Evolutionary conservation across 129 eudicot species (phyloP), one percentile per base, ranked within the genome.

Genomic region (Cynara cardunculus): DNA sequence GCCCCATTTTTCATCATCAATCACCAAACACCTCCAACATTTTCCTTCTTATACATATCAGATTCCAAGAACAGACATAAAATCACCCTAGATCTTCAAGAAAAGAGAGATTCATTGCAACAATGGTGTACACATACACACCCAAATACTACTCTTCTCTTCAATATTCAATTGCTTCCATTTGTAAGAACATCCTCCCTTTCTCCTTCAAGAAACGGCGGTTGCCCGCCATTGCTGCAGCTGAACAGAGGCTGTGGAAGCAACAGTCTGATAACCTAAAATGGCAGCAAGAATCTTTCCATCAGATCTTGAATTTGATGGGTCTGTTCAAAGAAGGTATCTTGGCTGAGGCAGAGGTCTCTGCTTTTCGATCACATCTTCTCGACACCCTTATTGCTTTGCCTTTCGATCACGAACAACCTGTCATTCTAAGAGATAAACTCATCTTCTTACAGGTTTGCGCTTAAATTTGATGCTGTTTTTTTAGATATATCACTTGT

Each of bases 271-370:
- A 92, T 79, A 89, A 96, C 74, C 82, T 96, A 30, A 96, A 96
- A 69, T 96, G 99, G 98, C 99, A 96, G 87, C 99, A 96, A 69
- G 96, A 96, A 0, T 91, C 98, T 0, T 96, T 87, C 77, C 99
- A 96, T 37, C 96, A 93, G 86, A 96, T 96, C 71, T 87, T 85
- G 75, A 85, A 85, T 18, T 85, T 85, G 37, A 85, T 93, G 89
- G 99, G 99, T 6, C 80, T 96, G 76, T 89, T 84, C 64, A 91
- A 96, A 74, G 99, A 96, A 76, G 99, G 98, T 0, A 96, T 96
- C 28, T 69, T 96, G 84, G 83, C 89, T 25, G 95, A 89, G 25
- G 22, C 84, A 8, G 95, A 93, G 77, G 97, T 96, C 71, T 88
- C 89, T 19, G 90, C 88, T 79, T 96, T 96, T 78, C 71, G 89